A percentile compares a stretch with the other conserved stretches of the same genome.
Evolutionary conservation across 2,329 filamentous ascomycete species (phyloP).

Genomic region (Pseudogymnoascus sp.): DNA sequence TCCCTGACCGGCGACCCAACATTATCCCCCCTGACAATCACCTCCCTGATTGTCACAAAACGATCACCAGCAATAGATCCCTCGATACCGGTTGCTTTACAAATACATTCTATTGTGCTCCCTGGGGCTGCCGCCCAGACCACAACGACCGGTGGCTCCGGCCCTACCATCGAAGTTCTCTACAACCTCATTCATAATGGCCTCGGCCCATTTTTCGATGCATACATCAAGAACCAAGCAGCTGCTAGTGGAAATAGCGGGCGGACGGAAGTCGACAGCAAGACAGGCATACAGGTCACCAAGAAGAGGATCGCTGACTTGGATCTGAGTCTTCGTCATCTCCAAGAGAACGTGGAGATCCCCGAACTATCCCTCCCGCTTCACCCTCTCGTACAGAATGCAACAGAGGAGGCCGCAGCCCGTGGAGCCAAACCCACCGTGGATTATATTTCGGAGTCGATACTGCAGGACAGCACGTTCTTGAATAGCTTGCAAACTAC

Average conservation of each 20-base stretch:
- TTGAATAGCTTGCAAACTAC: slow-evolving; percentile 89
- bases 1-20: slow-evolving; percentile 75
- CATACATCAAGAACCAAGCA: slow-evolving; percentile 79
- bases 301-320: slow-evolving; percentile 96
- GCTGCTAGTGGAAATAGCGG: slow-evolving; percentile 56
- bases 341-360: slow-evolving; percentile 97
- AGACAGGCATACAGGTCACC: slow-evolving; percentile 91
- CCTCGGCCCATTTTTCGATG: slow-evolving; percentile 93
- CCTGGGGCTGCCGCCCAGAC: slow-evolving; percentile 69
- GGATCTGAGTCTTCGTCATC: slow-evolving; percentile 78
- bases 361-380: slow-evolving; percentile 82
- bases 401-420: slow-evolving; percentile 67
- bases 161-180: slow-evolving; percentile 68
- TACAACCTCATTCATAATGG: slow-evolving; percentile 88
- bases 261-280: slow-evolving; percentile 77
- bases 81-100: slow-evolving; percentile 69
- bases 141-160: slow-evolving; percentile 59
- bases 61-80: slow-evolving; percentile 81
- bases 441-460: slow-evolving; percentile 64
- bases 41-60: slow-evolving; percentile 85
- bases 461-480: slow-evolving; percentile 84
- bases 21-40: slow-evolving; percentile 68
- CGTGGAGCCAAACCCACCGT: slow-evolving; percentile 62
- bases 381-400: slow-evolving; percentile 79
- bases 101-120: slow-evolving; percentile 89